Evolutionary conservation across 1,284 basidiomycete genomes (phyloP).

Genomic region (Cutaneotrichosporon sp.): DNA sequence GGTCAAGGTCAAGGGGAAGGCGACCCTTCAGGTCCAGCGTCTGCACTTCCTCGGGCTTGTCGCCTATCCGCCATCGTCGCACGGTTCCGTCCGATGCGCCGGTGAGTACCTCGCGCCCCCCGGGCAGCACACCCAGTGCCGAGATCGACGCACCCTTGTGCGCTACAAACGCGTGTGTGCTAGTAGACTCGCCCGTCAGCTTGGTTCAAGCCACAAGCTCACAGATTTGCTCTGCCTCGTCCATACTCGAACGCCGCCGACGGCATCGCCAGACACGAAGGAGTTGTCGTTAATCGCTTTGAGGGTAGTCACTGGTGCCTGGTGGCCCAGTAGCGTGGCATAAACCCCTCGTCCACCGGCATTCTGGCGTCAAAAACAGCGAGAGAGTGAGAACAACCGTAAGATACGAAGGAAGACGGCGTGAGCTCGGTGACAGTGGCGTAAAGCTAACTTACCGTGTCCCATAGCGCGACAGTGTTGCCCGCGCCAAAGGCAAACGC

Average conservation of each 20-base stretch:
- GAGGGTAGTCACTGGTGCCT: slow-evolving; percentile 68
- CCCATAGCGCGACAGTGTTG: slow-evolving; percentile 73
- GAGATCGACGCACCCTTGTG: slow-evolving; percentile 65
- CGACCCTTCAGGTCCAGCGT: slow-evolving; percentile 61
- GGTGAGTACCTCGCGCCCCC: slow-evolving; percentile 55
- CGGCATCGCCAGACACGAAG: slow-evolving; percentile 68
- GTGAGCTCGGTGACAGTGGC: not conserved
- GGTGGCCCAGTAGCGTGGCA: slow-evolving; percentile 67
- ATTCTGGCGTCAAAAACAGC: not conserved
- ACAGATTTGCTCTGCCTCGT: slow-evolving; percentile 15
- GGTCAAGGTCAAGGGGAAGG: slow-evolving; percentile 67
- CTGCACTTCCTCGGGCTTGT: slow-evolving; percentile 49
- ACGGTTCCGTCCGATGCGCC: slow-evolving; percentile 73
- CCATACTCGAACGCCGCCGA: slow-evolving; percentile 54
- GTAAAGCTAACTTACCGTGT: slow-evolving; percentile 52
- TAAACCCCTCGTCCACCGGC: slow-evolving; percentile 53
- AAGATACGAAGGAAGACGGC: not conserved
- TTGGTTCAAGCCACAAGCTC: slow-evolving; percentile 3
- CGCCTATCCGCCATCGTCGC: slow-evolving; percentile 60
- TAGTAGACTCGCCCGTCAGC: slow-evolving; percentile 55
- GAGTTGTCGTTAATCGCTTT: slow-evolving; percentile 53
- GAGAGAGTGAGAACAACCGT: not conserved
- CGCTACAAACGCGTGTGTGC: slow-evolving; percentile 52
- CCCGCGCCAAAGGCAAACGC: slow-evolving; percentile 72
- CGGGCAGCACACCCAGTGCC: slow-evolving; percentile 52